Base-by-base conservation (phyloP, 495 filamentous ascomycete species). In the Penicillium mononematosum region DNA sequence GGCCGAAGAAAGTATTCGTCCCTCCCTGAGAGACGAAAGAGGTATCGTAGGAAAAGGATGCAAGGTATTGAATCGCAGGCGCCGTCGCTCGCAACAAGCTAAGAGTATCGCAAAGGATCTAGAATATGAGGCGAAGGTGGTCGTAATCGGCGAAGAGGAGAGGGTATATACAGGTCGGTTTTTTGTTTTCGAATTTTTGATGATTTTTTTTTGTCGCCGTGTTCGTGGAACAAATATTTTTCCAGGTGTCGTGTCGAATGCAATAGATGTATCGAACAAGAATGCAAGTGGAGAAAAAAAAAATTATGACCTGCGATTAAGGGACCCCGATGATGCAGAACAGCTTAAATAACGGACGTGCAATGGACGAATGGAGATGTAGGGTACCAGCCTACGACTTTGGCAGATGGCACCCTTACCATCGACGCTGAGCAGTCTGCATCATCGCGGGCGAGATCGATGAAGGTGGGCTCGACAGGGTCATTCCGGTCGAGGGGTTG, bases 401-500 rank as follows among this genome's bases (percentile, higher is more conserved):
- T 64, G 64, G 53, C 62, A 71, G 47, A 62, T 53, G 48, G 53
- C 45, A 41, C 29, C 56, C 58, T 82, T 63, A 88, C 85, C 85
- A 88, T 66, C 84, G 83, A 63, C 83, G 83, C 62, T 74, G 71
- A 67, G 78, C 80, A 66, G 85, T 86, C 79, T 92, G 89, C 87
- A 93, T 88, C 78, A 91, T 82, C 69, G 79, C 85, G 53, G 92
- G 91, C 49, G 91, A 94, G 65, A 96, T 88, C 56, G 91, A 96
- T 48, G 84, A 88, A 3, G 94, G 93, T 61, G 94, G 95, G 78
- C 92, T 96, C 34, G 92, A 83, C 74, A 96, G 81, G 60, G 83
- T 85, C 74, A 93, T 84, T 59, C 94, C 91, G 32, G 95, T 98
- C 58, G 80, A 88, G 34, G 94, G 94, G 81, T 99, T 96, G 75